Conservation (phyloP, 768 basidiomycete species). For the Tulasnella calospora region DNA sequence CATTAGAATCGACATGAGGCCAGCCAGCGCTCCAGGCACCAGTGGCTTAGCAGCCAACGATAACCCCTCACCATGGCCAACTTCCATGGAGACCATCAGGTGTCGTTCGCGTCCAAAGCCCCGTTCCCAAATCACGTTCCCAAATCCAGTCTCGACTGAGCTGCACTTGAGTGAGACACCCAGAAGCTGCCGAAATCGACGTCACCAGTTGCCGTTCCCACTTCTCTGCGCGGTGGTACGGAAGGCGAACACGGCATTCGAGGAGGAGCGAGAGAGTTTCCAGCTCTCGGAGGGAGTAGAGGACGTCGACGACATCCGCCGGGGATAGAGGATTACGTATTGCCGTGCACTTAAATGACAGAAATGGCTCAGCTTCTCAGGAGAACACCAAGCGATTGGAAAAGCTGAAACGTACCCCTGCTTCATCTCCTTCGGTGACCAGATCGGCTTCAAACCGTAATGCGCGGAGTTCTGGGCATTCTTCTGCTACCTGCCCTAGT, state of each 20-base stretch:
- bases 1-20: neutral
- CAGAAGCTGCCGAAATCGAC: neutral
- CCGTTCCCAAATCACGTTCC: neutral
- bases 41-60: neutral
- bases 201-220: neutral
- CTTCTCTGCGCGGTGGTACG: neutral
- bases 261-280: neutral
- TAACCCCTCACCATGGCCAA: neutral
- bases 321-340: neutral
- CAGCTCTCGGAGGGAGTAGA: neutral
- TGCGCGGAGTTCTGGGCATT: neutral
- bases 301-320: neutral
- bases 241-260: neutral
- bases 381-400: neutral
- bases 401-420: neutral
- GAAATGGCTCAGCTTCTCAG: neutral
- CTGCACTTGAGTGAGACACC: neutral
- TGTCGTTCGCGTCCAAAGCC: neutral
- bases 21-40: neutral
- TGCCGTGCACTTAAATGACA: neutral
- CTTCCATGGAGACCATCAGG: neutral
- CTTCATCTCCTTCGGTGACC: neutral
- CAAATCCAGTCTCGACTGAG: neutral
- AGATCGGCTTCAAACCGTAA: constrained; percentile 3
- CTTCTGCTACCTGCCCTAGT: neutral